Percentiles rank a stretch among this genome's conserved stretches.
Evolutionary conservation across 2,329 filamentous ascomycete genomes (phyloP).

Genomic region (Aspergillus unguis): DNA sequence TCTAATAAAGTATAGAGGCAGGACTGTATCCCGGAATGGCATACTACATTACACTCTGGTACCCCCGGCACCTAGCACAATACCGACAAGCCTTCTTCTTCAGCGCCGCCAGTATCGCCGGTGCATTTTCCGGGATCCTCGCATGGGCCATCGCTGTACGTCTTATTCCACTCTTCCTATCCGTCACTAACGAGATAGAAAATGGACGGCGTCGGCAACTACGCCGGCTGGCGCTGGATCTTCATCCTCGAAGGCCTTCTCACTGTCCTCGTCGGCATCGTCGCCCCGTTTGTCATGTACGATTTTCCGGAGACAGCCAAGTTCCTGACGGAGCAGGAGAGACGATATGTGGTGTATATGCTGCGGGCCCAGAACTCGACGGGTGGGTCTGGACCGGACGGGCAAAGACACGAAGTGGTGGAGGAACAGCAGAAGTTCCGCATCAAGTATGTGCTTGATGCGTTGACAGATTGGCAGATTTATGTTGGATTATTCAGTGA

Average conservation of each 20-base stretch:
- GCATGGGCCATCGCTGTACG: slow-evolving; percentile 49
- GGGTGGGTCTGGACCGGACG: slow-evolving; percentile 16
- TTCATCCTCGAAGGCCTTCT: slow-evolving; percentile 50
- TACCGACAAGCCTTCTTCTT: slow-evolving; percentile 47
- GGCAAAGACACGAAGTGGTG: slow-evolving; percentile 22
- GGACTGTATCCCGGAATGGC: slow-evolving; percentile 44
- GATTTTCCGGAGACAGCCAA: slow-evolving; percentile 46
- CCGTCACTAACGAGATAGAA: slow-evolving; percentile 27
- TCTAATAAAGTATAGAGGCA: slow-evolving; percentile 27
- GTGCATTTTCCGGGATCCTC: slow-evolving; percentile 52
- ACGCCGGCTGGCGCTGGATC: slow-evolving; percentile 50
- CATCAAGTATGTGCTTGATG: slow-evolving; percentile 39
- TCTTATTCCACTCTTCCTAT: no score
- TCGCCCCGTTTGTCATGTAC: slow-evolving; percentile 46
- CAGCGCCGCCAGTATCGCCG: slow-evolving; percentile 48
- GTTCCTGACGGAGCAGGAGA: slow-evolving; percentile 43
- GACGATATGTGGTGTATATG: slow-evolving; percentile 36
- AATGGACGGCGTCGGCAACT: slow-evolving; percentile 50
- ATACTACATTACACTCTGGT: slow-evolving; percentile 49
- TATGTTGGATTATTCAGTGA: slow-evolving; percentile 39
- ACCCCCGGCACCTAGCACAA: slow-evolving; percentile 44
- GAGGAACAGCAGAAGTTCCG: slow-evolving; percentile 34
- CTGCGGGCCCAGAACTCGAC: slow-evolving; percentile 33
- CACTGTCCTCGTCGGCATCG: slow-evolving; percentile 42
- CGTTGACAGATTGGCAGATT: slow-evolving; percentile 43